Base-by-base conservation (phyloP, 1,284 basidiomycete species). In the Naganishia liquefaciens region DNA sequence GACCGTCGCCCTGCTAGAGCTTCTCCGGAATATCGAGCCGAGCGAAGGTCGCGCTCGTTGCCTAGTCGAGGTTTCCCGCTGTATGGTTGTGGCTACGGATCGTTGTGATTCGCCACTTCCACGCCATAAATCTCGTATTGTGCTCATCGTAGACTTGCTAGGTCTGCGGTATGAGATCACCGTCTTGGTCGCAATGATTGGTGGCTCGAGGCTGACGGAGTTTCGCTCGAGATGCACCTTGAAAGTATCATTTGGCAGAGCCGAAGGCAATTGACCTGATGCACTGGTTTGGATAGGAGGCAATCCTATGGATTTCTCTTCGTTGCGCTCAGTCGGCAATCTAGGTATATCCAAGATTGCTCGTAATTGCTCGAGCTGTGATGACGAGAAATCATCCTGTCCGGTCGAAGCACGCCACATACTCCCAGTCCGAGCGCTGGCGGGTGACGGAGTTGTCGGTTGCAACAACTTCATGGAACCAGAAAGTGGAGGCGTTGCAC, bases 321-420 rank as follows among this genome's bases (percentile, higher is more conserved):
- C 33, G 10, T 13, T 13, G 33, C 6, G 10, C 33, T 10, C 4
- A 37, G 33, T 37, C 33, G 33, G 7, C 1, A 37, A 10, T 37
- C 13, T 37, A 5, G 62, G 50, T 25, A 44, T 33, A 7, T 58
- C 43, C 52, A 67, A 30, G 23, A 67, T 64, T 1, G 27, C 55
- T 17, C 62, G 62, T 28, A 67, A 43, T 37, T 64, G 25, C 23
- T 64, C 63, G 27, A 67, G 25, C 40, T 67, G 62, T 21, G 52
- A 10, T 10, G 47, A 47, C 3, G 66, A 55, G 28, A 67, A 63
- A 19, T 63, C 62, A 10, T 47, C 52, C n/a, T 47, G 50, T 10
- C 63, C 58, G 15, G 55, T 55, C 10, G 66, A 60, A 2, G 64
- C 64, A 21, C 58, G 39, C 64, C 64, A 65, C 39, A 28, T 4